These are phyloP conservation scores for Paulownia fortunei DNA, from an alignment of 257 asterid species.

Conservation along the genomic window DNA sequence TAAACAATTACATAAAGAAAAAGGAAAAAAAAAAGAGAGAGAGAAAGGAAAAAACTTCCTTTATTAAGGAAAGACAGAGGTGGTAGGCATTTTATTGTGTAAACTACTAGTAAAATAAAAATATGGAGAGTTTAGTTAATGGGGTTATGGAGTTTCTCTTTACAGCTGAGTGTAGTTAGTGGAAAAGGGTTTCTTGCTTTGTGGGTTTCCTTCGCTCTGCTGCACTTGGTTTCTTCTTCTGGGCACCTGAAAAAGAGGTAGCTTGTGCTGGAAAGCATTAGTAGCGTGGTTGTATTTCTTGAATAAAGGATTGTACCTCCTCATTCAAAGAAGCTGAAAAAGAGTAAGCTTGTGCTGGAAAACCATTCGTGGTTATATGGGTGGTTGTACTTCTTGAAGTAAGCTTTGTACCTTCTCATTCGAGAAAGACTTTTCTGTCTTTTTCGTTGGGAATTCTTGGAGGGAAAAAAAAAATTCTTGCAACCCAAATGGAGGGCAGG, in stretches of 20 bases:
- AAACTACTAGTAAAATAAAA: not conserved
- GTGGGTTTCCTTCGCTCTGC: conserved; percentile 32
- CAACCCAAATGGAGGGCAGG: conserved; percentile 53
- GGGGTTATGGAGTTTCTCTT: conserved; percentile 36
- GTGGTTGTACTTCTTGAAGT: conserved; percentile 44
- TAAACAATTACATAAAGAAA: not conserved
- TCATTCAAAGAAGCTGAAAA: conserved; percentile 34
- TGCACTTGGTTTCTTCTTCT: conserved; percentile 32
- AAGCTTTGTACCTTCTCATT: conserved; percentile 35
- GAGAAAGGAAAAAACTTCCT: not conserved
- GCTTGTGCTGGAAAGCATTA: conserved; percentile 35
- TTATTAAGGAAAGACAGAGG: conserved; percentile 34
- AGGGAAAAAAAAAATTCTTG: not conserved
- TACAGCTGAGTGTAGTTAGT: conserved; percentile 46
- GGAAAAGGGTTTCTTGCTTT: conserved; percentile 47
- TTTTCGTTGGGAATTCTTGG: conserved; percentile 27
- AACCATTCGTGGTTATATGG: conserved; percentile 32
- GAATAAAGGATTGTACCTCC: conserved; percentile 36
- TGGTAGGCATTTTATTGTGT: conserved; percentile 33
- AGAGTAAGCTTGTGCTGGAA: conserved; percentile 27
- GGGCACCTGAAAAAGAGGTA: conserved; percentile 32
- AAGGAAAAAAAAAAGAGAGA: not conserved
- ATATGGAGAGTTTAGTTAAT: conserved; percentile 32
- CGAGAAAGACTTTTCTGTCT: conserved; percentile 10
- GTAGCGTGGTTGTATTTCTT: conserved; percentile 33